phyloP scores from a whole-genome alignment of 345 rosid species.

The Murraya paniculata region DNA sequence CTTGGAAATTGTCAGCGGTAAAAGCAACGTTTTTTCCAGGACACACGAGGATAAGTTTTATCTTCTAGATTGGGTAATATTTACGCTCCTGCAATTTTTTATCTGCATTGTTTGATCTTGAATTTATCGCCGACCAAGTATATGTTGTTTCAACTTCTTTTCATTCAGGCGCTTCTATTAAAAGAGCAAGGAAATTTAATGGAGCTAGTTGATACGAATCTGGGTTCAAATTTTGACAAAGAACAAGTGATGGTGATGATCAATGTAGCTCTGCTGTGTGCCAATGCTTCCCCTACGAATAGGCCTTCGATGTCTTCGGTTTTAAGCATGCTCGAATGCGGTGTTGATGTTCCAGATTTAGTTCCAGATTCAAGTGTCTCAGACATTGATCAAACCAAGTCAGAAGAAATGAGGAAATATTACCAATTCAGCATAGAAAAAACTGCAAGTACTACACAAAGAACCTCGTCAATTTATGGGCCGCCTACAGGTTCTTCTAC shows the following conservation, averaged over 20 bases:
- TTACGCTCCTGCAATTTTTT: neutral
- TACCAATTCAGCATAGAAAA: neutral
- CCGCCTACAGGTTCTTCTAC: constrained; percentile 19
- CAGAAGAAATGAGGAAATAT: constrained; percentile 20
- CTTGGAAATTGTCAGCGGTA: constrained; percentile 34
- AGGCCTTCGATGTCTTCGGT: constrained; percentile 61
- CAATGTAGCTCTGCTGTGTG: constrained; percentile 45
- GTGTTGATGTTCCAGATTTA: constrained; percentile 20
- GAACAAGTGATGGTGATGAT: constrained; percentile 43
- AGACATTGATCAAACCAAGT: neutral
- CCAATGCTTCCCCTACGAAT: constrained; percentile 30
- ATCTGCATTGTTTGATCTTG: neutral
- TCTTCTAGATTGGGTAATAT: constrained; percentile 37
- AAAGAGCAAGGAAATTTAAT: constrained; percentile 37
- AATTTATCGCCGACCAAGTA: neutral
- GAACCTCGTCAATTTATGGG: neutral
- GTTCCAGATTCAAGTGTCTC: neutral
- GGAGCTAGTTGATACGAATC: constrained; percentile 43
- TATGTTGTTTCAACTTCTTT: neutral
- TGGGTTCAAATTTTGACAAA: constrained; percentile 40
- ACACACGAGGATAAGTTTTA: neutral
- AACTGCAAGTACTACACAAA: constrained; percentile 1
- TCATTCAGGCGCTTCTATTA: constrained; percentile 29
- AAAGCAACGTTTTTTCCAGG: constrained; percentile 13
- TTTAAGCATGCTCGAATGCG: constrained; percentile 58